These are phyloP conservation scores for Uromyces viciae-fabae DNA, from an alignment of 1,284 basidiomycete genomes.

Conservation along the genomic window DNA sequence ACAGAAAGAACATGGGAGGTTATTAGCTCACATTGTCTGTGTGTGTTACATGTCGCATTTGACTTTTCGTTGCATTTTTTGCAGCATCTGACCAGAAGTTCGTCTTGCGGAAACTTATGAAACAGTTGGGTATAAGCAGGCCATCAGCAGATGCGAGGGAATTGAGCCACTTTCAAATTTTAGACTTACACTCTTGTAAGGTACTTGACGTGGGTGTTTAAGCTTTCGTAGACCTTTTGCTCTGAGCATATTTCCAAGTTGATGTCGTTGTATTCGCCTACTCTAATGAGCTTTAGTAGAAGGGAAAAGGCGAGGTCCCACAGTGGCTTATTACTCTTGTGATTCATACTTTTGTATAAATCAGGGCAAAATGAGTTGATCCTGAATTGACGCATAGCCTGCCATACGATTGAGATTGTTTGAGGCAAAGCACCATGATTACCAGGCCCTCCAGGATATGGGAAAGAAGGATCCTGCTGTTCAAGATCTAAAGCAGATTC, in stretches of 20 bases:
- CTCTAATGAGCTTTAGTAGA: neutral
- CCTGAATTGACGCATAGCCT: neutral
- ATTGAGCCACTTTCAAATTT: too few species aligned
- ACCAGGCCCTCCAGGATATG: conserved; percentile 20
- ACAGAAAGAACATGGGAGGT: neutral
- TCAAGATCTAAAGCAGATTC: too few species aligned
- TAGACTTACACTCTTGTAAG: neutral
- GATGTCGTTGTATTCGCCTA: neutral
- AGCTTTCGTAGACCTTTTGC: neutral
- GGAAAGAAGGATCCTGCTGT: conserved; percentile 6
- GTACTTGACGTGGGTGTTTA: neutral
- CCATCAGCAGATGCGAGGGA: neutral
- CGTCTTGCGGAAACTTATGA: neutral
- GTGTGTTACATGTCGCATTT: neutral
- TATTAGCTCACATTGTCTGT: neutral
- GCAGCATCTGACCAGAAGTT: neutral
- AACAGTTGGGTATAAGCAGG: too few species aligned
- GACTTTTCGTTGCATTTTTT: neutral
- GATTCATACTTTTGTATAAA: neutral
- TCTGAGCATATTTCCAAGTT: conserved; percentile 3
- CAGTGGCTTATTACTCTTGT: neutral
- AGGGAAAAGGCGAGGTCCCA: conserved; percentile 16
- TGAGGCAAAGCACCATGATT: neutral
- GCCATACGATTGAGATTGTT: neutral
- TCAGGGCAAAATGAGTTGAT: neutral